Base-by-base conservation (phyloP, 768 basidiomycete species). In the Lentinus brumalis region DNA sequence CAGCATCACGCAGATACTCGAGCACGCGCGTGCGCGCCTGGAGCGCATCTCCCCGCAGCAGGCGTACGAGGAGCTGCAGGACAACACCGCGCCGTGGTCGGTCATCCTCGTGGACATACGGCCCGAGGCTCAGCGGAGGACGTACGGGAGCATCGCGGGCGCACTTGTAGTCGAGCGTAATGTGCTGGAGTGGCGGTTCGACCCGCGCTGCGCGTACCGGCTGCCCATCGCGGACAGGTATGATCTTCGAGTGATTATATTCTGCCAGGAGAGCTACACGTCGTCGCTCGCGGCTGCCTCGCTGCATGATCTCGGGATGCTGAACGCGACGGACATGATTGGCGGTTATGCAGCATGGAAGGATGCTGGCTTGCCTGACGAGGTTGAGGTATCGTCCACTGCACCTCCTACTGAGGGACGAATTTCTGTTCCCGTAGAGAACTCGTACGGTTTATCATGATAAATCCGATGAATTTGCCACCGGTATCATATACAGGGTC, bases 21-120 rank as follows among this genome's bases (percentile, higher is more conserved):
- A 73, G 0, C 78, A 81, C 16, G 84, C 86, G 0, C 84, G 90
- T 4, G 80, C 88, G 0, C 81, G 83, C 35, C 78, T 92, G 2
- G 82, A 89, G 59, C 82, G 91, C 6, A 73, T 92, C 56, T 81
- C 82, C 0, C 82, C 89, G 0, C 69, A 67, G 16, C 78, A 88
- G 64, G 89, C 90, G 0, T 83, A 80, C 69, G 78, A 79, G 1
- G 85, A 89, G 66, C 78, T 91, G 6, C 78, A 79, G 32, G 73
- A 74, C 49, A 30, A 63, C 4, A 74, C 78, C 30, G 77, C 82
- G 41, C 78, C 76, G 4, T 84, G 83, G 42, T 89, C 90, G 1
- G 86, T 85, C 1, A 81, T 92, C 56, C 78, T 93, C 44, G 90
- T 93, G 7, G 91, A 92, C 70, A 91, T 92, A 53, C 85, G 91